A percentile compares a stretch with the other conserved stretches of the same genome.
These are phyloP conservation scores for Dendrobium nobile DNA, from an alignment of 106 monocot genomes.

Conservation along the genomic window DNA sequence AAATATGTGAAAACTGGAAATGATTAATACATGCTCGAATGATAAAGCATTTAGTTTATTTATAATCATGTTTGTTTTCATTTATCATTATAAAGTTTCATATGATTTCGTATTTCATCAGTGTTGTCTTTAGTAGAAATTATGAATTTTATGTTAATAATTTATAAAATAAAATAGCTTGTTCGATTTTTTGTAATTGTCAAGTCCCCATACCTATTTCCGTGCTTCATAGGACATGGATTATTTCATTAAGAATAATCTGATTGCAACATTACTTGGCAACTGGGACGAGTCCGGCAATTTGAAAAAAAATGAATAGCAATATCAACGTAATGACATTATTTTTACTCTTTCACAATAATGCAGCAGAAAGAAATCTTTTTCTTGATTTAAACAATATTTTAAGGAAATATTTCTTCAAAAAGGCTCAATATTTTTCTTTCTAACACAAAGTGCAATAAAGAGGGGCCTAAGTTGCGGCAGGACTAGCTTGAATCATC, in stretches of 20 bases:
- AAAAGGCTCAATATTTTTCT: not conserved
- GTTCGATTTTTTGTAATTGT: too few relatives aligned
- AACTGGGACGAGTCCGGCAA: not conserved
- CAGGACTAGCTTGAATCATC: not conserved
- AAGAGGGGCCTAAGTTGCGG: not conserved
- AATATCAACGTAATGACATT: not conserved
- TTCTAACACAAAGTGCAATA: not conserved
- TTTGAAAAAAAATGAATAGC: not conserved
- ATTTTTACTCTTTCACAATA: constrained; percentile 4
- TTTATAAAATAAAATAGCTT: too few relatives aligned
- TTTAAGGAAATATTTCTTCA: not conserved
- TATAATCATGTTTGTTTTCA: too few relatives aligned
- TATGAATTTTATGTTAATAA: too few relatives aligned
- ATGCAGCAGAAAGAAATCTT: not conserved
- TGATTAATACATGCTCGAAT: too few relatives aligned
- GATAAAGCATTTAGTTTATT: too few relatives aligned
- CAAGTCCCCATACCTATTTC: too few relatives aligned
- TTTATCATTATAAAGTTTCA: too few relatives aligned
- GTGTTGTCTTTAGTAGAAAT: too few relatives aligned
- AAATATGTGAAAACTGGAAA: too few relatives aligned
- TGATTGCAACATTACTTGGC: not conserved
- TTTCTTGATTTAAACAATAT: not conserved
- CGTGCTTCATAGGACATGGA: not conserved
- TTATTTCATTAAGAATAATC: not conserved
- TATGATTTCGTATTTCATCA: too few relatives aligned